Percentiles rank a stretch among this genome's conserved stretches.
Evolutionary conservation across 2,329 filamentous ascomycete species (phyloP).

Genomic region (Diplodia seriata): DNA sequence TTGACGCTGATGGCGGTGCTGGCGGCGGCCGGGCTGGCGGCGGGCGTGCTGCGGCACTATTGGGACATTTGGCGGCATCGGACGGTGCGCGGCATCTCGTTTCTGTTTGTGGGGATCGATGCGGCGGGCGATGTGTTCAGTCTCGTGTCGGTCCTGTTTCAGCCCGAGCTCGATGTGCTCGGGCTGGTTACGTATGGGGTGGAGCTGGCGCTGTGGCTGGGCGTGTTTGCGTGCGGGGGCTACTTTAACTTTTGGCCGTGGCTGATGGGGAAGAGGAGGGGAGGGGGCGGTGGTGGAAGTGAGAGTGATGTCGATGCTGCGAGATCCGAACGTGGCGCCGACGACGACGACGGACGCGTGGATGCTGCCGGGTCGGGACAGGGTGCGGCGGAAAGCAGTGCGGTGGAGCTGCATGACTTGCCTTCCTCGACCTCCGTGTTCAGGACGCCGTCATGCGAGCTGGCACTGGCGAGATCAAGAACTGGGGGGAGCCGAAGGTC

Average conservation of each 20-base stretch:
- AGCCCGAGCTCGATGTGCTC: slow-evolving; percentile 64
- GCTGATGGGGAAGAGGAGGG: slow-evolving; percentile 51
- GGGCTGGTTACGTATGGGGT: slow-evolving; percentile 72
- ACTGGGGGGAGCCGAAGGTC: slow-evolving; percentile 4
- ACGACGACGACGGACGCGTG: not conserved
- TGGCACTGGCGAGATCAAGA: slow-evolving; percentile 37
- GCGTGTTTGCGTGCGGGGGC: slow-evolving; percentile 69
- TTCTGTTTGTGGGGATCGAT: slow-evolving; percentile 74
- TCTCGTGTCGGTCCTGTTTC: slow-evolving; percentile 68
- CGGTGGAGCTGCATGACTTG: slow-evolving; percentile 56
- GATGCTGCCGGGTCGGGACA: not conserved
- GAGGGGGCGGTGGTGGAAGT: slow-evolving; percentile 34
- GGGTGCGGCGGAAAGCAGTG: not conserved
- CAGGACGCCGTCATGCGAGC: slow-evolving; percentile 59
- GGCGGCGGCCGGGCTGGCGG: slow-evolving; percentile 67
- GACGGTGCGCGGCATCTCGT: slow-evolving; percentile 74
- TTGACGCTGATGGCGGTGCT: slow-evolving; percentile 70
- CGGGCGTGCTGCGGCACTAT: slow-evolving; percentile 72
- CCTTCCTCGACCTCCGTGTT: slow-evolving; percentile 71
- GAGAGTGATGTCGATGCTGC: not conserved
- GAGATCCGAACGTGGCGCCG: not conserved
- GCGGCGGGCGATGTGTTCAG: slow-evolving; percentile 73
- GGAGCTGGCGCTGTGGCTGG: slow-evolving; percentile 71
- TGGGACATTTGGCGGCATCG: slow-evolving; percentile 71
- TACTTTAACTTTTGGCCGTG: slow-evolving; percentile 70